Percentiles rank a stretch among this genome's conserved stretches.
These are phyloP conservation scores for Mycena vitilis DNA, from an alignment of 768 basidiomycete genomes.

Conservation along the genomic window DNA sequence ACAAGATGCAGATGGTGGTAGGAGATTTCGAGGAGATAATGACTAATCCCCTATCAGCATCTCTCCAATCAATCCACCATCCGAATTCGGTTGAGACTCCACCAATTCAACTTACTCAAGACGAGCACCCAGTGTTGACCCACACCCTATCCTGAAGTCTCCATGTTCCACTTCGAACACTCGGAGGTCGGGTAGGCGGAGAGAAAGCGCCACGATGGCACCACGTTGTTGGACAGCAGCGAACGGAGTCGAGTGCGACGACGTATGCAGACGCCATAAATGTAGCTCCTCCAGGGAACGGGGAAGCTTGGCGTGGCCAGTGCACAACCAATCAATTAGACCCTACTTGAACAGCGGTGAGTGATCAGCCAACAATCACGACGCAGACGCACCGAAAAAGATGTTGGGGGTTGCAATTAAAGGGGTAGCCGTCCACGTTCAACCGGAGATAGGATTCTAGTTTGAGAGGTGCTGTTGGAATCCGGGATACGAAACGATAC, in stretches of 20 bases:
- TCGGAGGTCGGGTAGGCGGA: neutral
- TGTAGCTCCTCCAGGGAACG: neutral
- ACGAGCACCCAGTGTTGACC: neutral
- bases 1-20: too few species aligned
- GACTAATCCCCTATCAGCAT: neutral
- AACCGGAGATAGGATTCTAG: neutral
- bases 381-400: neutral
- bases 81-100: too few species aligned
- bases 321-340: neutral
- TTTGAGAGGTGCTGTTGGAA: neutral
- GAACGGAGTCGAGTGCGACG: neutral
- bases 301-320: neutral
- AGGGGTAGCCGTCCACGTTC: neutral
- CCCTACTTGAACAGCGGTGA: neutral
- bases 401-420: neutral
- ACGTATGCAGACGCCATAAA: neutral
- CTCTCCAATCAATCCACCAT: too few species aligned
- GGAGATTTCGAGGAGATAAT: too few species aligned
- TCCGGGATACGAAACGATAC: neutral
- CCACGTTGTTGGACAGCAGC: neutral
- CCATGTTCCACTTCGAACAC: neutral
- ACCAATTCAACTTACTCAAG: too few species aligned
- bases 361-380: neutral
- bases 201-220: neutral
- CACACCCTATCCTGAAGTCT: neutral